Evolutionary conservation across 352 stramenopile genomes (phyloP).

Genomic region (Globisporangium cylindrosporum): DNA sequence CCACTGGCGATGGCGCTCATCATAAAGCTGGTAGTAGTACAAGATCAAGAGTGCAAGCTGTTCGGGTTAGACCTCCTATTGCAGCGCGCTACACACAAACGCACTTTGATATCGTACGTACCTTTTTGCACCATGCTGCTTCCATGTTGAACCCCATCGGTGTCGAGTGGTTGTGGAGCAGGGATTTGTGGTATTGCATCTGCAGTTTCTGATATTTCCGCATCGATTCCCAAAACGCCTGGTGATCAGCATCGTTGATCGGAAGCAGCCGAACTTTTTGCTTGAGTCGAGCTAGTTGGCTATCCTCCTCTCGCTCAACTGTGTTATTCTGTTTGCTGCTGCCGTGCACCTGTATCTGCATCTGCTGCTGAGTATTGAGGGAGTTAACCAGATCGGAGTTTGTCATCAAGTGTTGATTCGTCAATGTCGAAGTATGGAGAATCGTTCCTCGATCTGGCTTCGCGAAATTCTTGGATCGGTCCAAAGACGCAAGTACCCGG

Average conservation of each 20-base stretch:
- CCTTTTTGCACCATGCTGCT: constrained; percentile 44
- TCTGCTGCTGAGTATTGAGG: not conserved
- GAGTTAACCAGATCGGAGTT: not conserved
- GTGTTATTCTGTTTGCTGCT: not conserved
- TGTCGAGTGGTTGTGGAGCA: constrained; percentile 33
- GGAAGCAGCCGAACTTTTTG: constrained; percentile 38
- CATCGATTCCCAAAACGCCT: constrained; percentile 45
- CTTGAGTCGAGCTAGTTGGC: constrained; percentile 47
- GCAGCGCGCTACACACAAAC: not conserved
- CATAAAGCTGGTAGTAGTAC: constrained; percentile 30
- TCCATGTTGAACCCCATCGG: constrained; percentile 60
- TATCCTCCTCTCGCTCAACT: constrained; percentile 19
- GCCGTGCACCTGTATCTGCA: not conserved
- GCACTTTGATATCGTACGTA: constrained; percentile 18
- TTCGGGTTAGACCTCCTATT: not conserved
- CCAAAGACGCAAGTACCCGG: constrained; percentile 3
- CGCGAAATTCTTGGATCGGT: not conserved
- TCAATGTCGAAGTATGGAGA: not conserved
- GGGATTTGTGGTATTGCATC: constrained; percentile 26
- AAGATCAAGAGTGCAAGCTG: not conserved
- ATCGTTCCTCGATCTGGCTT: not conserved
- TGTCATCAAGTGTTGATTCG: not conserved
- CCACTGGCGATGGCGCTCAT: constrained; percentile 43
- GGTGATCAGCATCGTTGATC: constrained; percentile 34
- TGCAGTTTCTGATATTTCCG: constrained; percentile 40